These are phyloP conservation scores for Claviceps quebecensis DNA, from an alignment of 2,329 filamentous ascomycete genomes.

Conservation along the genomic window DNA sequence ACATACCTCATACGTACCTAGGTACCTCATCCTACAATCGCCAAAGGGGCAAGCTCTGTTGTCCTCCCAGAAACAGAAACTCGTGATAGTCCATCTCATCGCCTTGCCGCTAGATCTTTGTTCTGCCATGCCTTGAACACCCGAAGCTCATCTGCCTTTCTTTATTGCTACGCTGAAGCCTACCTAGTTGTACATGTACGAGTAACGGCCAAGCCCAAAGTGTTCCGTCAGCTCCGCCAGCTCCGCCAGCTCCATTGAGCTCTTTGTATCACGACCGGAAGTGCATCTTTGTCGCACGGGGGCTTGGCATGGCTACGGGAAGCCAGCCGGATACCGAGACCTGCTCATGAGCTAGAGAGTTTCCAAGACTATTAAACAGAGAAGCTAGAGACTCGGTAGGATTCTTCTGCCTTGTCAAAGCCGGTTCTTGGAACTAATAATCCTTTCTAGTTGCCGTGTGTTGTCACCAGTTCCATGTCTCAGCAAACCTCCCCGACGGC, in stretches of 20 bases:
- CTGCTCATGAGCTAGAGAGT: neutral
- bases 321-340: neutral
- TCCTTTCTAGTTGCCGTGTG: constrained; percentile 8
- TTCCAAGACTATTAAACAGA: neutral
- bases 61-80: too few relatives aligned
- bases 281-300: neutral
- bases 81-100: too few relatives aligned
- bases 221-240: neutral
- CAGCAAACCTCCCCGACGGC: constrained; percentile 16
- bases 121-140: too few relatives aligned
- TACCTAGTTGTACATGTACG: neutral
- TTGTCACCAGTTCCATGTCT: constrained; percentile 19
- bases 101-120: too few relatives aligned
- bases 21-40: too few relatives aligned
- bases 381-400: neutral
- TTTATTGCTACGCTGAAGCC: too few relatives aligned
- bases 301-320: neutral
- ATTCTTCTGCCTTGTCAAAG: neutral
- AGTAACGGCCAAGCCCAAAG: neutral
- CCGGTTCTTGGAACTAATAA: neutral
- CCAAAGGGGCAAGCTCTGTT: too few relatives aligned
- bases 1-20: too few relatives aligned
- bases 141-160: too few relatives aligned
- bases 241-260: neutral
- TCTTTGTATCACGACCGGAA: neutral